These are phyloP conservation scores for Kodamaea fukazawae DNA, from an alignment of 805 yeast genomes.

Conservation along the genomic window DNA sequence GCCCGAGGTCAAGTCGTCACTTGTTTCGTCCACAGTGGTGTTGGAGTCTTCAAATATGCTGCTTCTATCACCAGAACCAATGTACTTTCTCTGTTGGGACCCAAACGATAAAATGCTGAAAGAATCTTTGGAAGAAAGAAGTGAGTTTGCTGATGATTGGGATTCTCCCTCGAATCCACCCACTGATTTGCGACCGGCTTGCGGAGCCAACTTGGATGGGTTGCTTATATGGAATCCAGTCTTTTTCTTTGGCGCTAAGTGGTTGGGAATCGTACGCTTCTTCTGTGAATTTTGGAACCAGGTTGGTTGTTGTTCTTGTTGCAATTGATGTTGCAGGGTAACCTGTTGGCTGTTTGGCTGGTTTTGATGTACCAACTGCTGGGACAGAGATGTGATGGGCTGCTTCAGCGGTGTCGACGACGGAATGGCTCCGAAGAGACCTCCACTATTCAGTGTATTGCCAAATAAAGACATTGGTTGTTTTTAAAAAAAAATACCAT, in stretches of 20 bases:
- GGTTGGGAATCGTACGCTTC: slow-evolving; percentile 40
- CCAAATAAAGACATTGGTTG: slow-evolving; percentile 4
- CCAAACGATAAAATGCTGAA: slow-evolving; percentile 40
- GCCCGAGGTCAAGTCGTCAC: slow-evolving; percentile 22
- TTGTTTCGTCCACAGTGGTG: slow-evolving; percentile 21
- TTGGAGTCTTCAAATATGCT: slow-evolving; percentile 27
- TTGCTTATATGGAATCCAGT: slow-evolving; percentile 37
- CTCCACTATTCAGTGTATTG: background rate
- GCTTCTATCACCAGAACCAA: slow-evolving; percentile 16
- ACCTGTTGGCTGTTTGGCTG: slow-evolving; percentile 1
- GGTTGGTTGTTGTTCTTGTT: slow-evolving; percentile 22
- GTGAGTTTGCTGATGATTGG: slow-evolving; percentile 8
- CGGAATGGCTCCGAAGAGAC: slow-evolving; percentile 1
- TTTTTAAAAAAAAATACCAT: background rate
- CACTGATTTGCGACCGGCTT: slow-evolving; percentile 8
- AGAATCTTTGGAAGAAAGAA: slow-evolving; percentile 17
- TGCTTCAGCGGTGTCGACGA: background rate
- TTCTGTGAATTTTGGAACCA: slow-evolving; percentile 35
- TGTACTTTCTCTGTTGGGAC: slow-evolving; percentile 20
- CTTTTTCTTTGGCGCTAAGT: slow-evolving; percentile 39
- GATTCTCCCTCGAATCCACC: slow-evolving; percentile 7
- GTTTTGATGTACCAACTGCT: background rate
- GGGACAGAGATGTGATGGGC: background rate
- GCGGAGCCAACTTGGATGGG: slow-evolving; percentile 16
- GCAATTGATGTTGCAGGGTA: slow-evolving; percentile 4